These are phyloP conservation scores for Cymodocea nodosa DNA, from an alignment of 116 monocot species.

Conservation along the genomic window DNA sequence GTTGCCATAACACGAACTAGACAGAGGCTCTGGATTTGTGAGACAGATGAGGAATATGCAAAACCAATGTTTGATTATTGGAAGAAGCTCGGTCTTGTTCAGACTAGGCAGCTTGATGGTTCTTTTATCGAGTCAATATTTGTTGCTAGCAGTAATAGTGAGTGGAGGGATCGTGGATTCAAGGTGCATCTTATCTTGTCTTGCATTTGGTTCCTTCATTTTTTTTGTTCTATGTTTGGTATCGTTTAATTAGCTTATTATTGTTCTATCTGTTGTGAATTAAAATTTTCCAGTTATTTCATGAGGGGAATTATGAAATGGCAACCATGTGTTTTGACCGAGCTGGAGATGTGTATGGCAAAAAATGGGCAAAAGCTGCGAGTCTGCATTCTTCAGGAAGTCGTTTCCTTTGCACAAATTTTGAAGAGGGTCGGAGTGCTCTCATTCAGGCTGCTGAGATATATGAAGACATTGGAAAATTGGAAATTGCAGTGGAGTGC, in stretches of 20 bases:
- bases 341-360: not conserved
- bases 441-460: conserved; percentile 32
- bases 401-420: not conserved
- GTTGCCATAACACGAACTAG: conserved; percentile 67
- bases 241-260: not conserved
- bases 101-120: conserved; percentile 27
- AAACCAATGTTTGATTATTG: conserved; percentile 71
- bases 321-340: conserved; percentile 16
- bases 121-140: conserved; percentile 31
- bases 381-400: not conserved
- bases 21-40: conserved; percentile 71
- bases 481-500: conserved; percentile 28
- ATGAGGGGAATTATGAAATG: conserved; percentile 52
- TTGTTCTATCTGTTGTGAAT: not conserved
- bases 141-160: conserved; percentile 28
- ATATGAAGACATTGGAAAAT: conserved; percentile 29
- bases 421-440: not conserved
- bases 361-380: not conserved
- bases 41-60: conserved; percentile 25
- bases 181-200: conserved; percentile 26
- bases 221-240: not conserved
- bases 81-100: conserved; percentile 46
- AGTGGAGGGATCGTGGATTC: conserved; percentile 45
- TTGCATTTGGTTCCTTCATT: not conserved
- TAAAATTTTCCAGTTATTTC: conserved; percentile 18